Evolutionary conservation across 2,329 filamentous ascomycete species (phyloP).

Genomic region (Cyphellophora europaea): DNA sequence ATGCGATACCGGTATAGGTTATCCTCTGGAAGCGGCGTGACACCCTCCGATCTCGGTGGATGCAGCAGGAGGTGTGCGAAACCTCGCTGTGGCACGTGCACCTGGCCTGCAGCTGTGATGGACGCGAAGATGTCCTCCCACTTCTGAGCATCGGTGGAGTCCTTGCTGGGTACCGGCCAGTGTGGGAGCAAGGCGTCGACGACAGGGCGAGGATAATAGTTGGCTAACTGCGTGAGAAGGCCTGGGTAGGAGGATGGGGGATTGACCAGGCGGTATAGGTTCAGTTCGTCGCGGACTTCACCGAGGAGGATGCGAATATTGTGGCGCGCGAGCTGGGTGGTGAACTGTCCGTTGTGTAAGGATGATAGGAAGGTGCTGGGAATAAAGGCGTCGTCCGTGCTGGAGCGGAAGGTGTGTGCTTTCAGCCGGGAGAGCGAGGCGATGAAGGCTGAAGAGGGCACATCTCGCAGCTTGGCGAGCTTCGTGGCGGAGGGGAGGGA

Average conservation of each 20-base stretch:
- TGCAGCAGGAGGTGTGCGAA: slow-evolving; percentile 22
- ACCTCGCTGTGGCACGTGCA: slow-evolving; percentile 28
- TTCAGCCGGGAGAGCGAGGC: slow-evolving; percentile 28
- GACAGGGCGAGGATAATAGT: slow-evolving; percentile 34
- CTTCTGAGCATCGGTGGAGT: slow-evolving; percentile 20
- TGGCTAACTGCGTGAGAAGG: slow-evolving; percentile 29
- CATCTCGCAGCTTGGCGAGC: slow-evolving; percentile 23
- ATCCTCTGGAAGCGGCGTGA: slow-evolving; percentile 6
- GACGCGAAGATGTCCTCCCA: slow-evolving; percentile 29
- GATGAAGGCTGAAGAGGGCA: slow-evolving; percentile 25
- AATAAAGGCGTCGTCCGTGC: slow-evolving; percentile 35
- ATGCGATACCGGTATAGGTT: slow-evolving; percentile 17
- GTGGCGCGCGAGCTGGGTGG: slow-evolving; percentile 27
- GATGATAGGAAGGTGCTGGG: slow-evolving; percentile 30
- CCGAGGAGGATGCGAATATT: slow-evolving; percentile 31
- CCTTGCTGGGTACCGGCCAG: slow-evolving; percentile 21
- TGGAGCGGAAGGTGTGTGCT: slow-evolving; percentile 37
- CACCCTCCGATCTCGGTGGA: slow-evolving; percentile 4
- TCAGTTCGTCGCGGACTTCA: slow-evolving; percentile 36
- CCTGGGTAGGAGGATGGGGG: slow-evolving; percentile 26
- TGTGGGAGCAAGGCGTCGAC: slow-evolving; percentile 27
- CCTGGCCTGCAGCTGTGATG: slow-evolving; percentile 33
- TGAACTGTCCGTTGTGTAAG: slow-evolving; percentile 27
- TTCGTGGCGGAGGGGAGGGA: slow-evolving; percentile 21
- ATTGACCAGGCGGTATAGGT: slow-evolving; percentile 34